Evolutionary conservation across 768 basidiomycete species (phyloP).

Genomic region (Agaricus blazei): DNA sequence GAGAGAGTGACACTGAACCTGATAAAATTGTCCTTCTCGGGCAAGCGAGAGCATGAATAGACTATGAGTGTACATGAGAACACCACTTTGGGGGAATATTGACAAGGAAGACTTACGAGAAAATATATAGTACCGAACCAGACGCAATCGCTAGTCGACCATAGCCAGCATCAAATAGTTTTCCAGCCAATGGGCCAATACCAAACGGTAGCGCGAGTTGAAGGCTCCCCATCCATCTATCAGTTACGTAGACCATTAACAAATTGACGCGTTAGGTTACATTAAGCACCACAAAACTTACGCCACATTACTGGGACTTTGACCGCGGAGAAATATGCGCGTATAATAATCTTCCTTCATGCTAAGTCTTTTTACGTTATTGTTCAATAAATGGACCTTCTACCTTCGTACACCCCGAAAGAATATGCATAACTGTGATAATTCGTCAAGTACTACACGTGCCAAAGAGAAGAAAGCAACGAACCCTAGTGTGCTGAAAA

Average conservation of each 20-base stretch:
- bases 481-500: conserved; percentile 42
- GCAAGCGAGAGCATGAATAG: conserved; percentile 41
- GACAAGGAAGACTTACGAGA: conserved; percentile 21
- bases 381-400: not conserved
- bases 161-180: conserved; percentile 41
- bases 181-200: conserved; percentile 34
- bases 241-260: conserved; percentile 1
- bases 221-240: conserved; percentile 45
- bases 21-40: conserved; percentile 37
- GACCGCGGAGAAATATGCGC: conserved; percentile 29
- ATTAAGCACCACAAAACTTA: conserved; percentile 16
- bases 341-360: conserved; percentile 36
- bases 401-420: conserved; percentile 30
- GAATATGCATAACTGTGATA: conserved; percentile 23
- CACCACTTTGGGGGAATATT: conserved; percentile 1
- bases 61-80: conserved; percentile 17
- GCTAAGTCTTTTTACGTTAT: conserved; percentile 19
- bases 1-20: conserved; percentile 21
- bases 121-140: conserved; percentile 20
- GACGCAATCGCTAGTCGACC: conserved; percentile 26
- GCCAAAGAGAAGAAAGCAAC: not conserved
- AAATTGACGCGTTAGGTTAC: not conserved
- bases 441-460: not conserved
- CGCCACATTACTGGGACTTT: conserved; percentile 37
- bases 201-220: conserved; percentile 41